Conservation (phyloP, 371 early-diverging fungal species). For the Chytridium lagenaria region DNA sequence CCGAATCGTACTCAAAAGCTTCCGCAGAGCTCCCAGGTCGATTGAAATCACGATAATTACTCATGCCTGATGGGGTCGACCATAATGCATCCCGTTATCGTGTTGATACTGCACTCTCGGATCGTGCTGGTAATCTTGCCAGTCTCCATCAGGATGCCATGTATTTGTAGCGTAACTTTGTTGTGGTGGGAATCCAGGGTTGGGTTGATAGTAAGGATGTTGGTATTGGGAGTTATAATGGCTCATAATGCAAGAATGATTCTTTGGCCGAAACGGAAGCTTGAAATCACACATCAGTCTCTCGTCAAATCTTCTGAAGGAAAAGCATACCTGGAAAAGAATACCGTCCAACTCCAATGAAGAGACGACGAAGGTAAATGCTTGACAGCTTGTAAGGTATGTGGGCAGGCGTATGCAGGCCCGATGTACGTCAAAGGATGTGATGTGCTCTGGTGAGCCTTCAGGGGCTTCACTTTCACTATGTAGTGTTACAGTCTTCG, state of each 20-base stretch:
- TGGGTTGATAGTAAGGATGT: not conserved
- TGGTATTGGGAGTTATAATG: not conserved
- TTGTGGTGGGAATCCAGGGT: not conserved
- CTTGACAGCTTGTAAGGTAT: no score
- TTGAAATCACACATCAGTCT: no score
- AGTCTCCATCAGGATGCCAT: not conserved
- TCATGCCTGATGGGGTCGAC: not conserved
- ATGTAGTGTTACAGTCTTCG: no score
- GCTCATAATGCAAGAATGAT: not conserved
- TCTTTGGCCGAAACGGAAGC: no score
- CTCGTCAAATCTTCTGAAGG: no score
- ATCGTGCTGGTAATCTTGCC: not conserved
- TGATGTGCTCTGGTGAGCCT: no score
- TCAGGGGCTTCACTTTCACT: no score
- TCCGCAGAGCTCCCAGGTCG: conserved; percentile 1
- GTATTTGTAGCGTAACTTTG: not conserved
- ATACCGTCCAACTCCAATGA: no score
- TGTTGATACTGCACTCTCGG: not conserved
- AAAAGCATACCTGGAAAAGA: no score
- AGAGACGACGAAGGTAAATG: no score
- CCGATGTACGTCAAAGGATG: no score
- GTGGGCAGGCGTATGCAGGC: no score
- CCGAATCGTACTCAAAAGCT: not conserved
- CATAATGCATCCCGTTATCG: not conserved
- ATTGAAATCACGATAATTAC: not conserved